These are phyloP conservation scores for Psilocybe azurescens DNA, from an alignment of 768 basidiomycete species.

Conservation along the genomic window DNA sequence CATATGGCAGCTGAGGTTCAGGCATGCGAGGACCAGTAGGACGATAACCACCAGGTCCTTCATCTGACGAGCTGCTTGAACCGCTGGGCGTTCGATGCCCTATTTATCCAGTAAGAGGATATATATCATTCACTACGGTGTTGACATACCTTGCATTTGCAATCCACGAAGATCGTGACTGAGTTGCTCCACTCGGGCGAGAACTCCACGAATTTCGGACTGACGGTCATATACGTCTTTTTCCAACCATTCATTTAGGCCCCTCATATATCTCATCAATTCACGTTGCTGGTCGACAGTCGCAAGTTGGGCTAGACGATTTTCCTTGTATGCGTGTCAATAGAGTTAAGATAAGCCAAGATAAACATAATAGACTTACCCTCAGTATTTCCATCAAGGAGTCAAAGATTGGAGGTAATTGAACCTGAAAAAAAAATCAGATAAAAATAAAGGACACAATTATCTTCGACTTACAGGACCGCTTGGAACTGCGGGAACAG, in stretches of 20 bases:
- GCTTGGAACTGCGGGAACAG: constrained; percentile 46
- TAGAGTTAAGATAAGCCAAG: constrained; percentile 1
- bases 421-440: constrained; percentile 46
- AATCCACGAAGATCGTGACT: constrained; percentile 45
- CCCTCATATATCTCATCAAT: constrained; percentile 79
- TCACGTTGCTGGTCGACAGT: constrained; percentile 82
- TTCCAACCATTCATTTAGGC: constrained; percentile 79
- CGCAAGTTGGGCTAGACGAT: constrained; percentile 72
- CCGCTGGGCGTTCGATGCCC: constrained; percentile 18
- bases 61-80: constrained; percentile 13
- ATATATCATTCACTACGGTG: neutral
- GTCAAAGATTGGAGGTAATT: constrained; percentile 67
- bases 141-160: constrained; percentile 35
- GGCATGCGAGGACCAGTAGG: constrained; percentile 22
- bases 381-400: constrained; percentile 72
- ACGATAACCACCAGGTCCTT: constrained; percentile 6
- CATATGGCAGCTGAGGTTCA: constrained; percentile 8
- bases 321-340: constrained; percentile 56
- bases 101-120: neutral
- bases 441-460: neutral
- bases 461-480: constrained; percentile 57
- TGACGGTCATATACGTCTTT: constrained; percentile 83
- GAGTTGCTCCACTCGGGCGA: constrained; percentile 61
- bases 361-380: constrained; percentile 42
- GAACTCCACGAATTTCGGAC: constrained; percentile 68